A percentile compares a stretch with the other conserved stretches of the same genome.
Conservation (phyloP, 148 eudicot genomes). For the Diospyros kaki region DNA sequence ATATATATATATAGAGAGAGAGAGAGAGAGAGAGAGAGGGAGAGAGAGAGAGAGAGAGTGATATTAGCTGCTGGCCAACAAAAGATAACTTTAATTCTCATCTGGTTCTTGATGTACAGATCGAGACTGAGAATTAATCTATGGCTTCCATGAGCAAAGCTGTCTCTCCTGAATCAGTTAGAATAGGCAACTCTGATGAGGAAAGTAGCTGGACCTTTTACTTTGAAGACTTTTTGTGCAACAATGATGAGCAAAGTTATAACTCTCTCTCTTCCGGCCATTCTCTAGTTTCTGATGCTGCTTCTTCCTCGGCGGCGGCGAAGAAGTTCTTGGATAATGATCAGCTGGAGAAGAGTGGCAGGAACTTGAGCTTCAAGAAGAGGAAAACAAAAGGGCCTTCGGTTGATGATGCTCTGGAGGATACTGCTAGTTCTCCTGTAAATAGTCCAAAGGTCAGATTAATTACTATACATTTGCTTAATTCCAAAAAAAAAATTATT, state of each 20-base stretch:
- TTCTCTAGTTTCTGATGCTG: constrained; percentile 26
- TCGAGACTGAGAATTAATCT: constrained; percentile 3
- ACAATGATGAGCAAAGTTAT: constrained; percentile 9
- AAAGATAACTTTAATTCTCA: too few relatives aligned
- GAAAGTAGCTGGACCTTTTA: constrained; percentile 45
- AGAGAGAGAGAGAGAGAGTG: too few relatives aligned
- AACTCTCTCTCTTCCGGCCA: constrained; percentile 9
- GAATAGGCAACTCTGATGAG: constrained; percentile 10
- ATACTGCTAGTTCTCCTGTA: constrained; percentile 56
- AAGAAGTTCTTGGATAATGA: constrained; percentile 9
- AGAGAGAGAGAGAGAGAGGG: too few relatives aligned
- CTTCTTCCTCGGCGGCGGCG: constrained; percentile 20
- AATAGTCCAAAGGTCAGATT: constrained; percentile 41
- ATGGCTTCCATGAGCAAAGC: constrained; percentile 7
- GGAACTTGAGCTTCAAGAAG: constrained; percentile 28
- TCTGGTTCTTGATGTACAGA: neutral
- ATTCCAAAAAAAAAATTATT: too few relatives aligned
- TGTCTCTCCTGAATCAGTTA: constrained; percentile 6
- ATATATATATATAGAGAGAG: too few relatives aligned
- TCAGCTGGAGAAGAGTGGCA: neutral
- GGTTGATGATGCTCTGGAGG: constrained; percentile 38
- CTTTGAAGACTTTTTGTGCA: constrained; percentile 27
- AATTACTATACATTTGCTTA: neutral
- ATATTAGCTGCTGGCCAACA: too few relatives aligned
- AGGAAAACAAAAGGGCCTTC: constrained; percentile 17